phyloP scores from a whole-genome alignment of 169 alveolate genomes.

The Eimeria maxima region DNA sequence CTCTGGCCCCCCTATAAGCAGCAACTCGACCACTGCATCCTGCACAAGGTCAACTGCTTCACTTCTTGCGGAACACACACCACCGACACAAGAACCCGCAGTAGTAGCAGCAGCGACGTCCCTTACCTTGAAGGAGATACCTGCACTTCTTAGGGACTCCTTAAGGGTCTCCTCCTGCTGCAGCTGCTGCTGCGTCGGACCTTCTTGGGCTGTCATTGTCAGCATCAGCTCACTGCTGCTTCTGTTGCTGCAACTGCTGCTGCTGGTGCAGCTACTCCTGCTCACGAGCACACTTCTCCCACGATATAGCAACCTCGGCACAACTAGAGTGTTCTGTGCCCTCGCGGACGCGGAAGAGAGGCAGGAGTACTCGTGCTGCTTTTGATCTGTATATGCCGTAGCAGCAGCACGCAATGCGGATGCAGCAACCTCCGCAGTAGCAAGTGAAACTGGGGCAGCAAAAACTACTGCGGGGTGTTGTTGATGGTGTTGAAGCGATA shows the following conservation, averaged over 20 bases:
- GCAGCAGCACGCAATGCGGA: neutral
- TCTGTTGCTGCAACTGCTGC: neutral
- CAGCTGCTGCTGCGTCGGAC: conserved; percentile 60
- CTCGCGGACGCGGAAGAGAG: neutral
- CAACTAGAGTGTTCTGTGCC: neutral
- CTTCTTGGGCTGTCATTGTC: conserved; percentile 20
- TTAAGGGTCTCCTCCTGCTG: conserved; percentile 58
- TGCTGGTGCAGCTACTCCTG: conserved; percentile 13
- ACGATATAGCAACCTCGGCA: neutral
- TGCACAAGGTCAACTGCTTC: neutral
- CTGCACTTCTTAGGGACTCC: conserved; percentile 38
- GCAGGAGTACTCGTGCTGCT: neutral
- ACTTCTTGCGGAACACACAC: neutral
- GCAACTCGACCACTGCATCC: neutral
- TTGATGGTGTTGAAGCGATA: neutral
- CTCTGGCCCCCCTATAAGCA: neutral
- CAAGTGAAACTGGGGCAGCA: neutral
- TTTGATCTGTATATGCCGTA: neutral
- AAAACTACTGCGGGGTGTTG: conserved; percentile 32
- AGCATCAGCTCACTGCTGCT: neutral
- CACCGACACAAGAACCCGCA: conserved; percentile 7
- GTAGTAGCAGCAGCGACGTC: conserved; percentile 8
- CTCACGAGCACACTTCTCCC: neutral
- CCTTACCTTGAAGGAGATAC: conserved; percentile 36
- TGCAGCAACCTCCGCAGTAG: neutral